Conservation (phyloP, 257 asterid genomes). For the Nicotiana paniculata region DNA sequence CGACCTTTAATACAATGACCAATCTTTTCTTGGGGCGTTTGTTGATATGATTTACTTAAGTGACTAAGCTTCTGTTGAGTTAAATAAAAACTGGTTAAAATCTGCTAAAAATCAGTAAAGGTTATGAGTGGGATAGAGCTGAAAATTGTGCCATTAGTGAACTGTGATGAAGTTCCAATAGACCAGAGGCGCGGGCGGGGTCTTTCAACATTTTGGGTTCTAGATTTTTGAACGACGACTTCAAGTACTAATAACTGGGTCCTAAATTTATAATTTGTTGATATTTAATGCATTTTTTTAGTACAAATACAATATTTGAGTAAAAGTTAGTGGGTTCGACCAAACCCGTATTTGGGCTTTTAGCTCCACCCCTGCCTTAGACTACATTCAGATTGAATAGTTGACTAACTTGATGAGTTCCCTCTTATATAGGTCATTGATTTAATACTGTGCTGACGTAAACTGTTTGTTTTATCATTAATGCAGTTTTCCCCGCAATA, state of each 20-base stretch:
- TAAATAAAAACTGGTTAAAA: not conserved
- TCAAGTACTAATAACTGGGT: no score
- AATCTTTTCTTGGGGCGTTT: not conserved
- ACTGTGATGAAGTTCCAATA: not conserved
- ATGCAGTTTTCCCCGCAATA: slow-evolving; percentile 43
- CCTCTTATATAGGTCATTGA: not conserved
- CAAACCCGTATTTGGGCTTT: no score
- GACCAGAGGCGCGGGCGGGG: not conserved
- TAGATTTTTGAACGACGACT: no score
- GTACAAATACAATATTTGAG: no score
- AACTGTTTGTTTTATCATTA: not conserved
- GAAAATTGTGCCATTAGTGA: not conserved
- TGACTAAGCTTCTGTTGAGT: not conserved
- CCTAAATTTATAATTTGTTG: no score
- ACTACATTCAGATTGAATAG: not conserved
- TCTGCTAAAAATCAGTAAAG: not conserved
- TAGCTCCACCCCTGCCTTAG: no score
- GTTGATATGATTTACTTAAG: not conserved
- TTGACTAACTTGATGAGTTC: not conserved
- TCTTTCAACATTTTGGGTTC: no score
- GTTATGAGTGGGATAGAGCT: not conserved
- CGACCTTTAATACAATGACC: not conserved
- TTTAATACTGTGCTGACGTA: not conserved
- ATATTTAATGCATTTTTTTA: no score
- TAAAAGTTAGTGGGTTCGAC: no score